Evolutionary conservation across 2,329 filamentous ascomycete species (phyloP), one percentile per base, ranked within the genome.

Genomic region (Pyrenochaeta sp.): DNA sequence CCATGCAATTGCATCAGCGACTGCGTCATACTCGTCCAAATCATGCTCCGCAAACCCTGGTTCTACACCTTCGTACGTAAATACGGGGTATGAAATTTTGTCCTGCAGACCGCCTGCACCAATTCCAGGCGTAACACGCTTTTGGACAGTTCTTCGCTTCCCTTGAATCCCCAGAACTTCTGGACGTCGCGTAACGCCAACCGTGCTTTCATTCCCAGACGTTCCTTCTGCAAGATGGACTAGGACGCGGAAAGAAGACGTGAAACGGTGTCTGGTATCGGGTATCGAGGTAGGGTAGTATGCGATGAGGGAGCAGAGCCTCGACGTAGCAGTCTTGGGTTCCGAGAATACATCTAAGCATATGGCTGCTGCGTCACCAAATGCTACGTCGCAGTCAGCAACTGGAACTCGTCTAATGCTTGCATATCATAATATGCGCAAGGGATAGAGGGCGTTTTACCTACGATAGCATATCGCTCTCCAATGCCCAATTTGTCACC

Each of bases 1-100:
- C 80, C 85, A 90, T 0, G 88, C 86, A 14, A 90, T 61, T n/a
- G 81, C 79, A 2, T 86, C 81, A 0, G 80, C 80, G 3, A 88
- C 74, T 7, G 78, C 74, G 51, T 90, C 80, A 56, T 84, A 90
- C 53, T 87, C 82, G 2, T 88, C 84, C 21, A 88, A 66, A 42
- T 89, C 83, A 14, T 80, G 77, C 68, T 91, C 87, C 0, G 88
- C 88, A 51, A 92, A 91, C 0, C 88, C 88, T 0, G 82, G 72
- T 36, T 82, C 72, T 0, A 71, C 81, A 47, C 77, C 74, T 8
- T 78, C 74, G 53, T 87, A 87, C 0, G 77, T 77, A 59, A 79
- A 84, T 3, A 77, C 70, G 28, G 71, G 71, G 44, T 76, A 74
- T 34, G 69, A 64, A n/a, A 76, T 67, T 41, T 73, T 71, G 28